Conservation (phyloP, 2,329 filamentous ascomycete species). For the Plenodomus biglobosus region DNA sequence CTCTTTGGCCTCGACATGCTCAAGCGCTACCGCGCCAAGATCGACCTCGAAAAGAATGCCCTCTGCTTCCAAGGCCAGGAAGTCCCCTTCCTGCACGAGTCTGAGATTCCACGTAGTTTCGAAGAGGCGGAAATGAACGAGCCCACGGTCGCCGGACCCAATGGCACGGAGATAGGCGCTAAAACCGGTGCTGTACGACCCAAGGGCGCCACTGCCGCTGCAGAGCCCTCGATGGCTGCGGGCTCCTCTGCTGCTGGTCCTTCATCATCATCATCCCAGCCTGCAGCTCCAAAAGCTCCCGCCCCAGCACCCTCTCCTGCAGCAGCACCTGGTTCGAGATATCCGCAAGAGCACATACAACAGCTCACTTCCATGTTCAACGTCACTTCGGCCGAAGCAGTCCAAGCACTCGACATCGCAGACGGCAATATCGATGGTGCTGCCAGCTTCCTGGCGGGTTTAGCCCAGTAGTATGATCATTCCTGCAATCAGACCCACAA, state of each 20-base stretch:
- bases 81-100: conserved; percentile 86
- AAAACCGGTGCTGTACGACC: conserved; percentile 74
- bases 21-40: conserved; percentile 89
- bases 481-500: no score
- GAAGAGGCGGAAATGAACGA: conserved; percentile 75
- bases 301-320: conserved; percentile 17
- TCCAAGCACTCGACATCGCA: conserved; percentile 78
- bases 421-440: conserved; percentile 85
- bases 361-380: conserved; percentile 72
- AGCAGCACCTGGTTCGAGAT: conserved; percentile 27
- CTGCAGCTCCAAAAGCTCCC: conserved; percentile 17
- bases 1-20: conserved; percentile 95
- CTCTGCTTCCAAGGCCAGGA: conserved; percentile 87
- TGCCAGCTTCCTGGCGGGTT: conserved; percentile 70
- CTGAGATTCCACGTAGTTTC: conserved; percentile 83
- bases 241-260: conserved; percentile 17
- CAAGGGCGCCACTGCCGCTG: conserved; percentile 45
- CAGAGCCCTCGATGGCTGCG: conserved; percentile 23
- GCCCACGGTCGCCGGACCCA: conserved; percentile 80
- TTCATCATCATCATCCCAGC: conserved; percentile 13
- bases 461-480: not conserved
- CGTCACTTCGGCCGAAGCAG: conserved; percentile 72
- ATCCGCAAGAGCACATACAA: conserved; percentile 68
- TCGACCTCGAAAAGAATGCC: conserved; percentile 82
- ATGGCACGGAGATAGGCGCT: conserved; percentile 85